Base-by-base conservation (phyloP, 306 rosid genomes). In the Albizia julibrissin region DNA sequence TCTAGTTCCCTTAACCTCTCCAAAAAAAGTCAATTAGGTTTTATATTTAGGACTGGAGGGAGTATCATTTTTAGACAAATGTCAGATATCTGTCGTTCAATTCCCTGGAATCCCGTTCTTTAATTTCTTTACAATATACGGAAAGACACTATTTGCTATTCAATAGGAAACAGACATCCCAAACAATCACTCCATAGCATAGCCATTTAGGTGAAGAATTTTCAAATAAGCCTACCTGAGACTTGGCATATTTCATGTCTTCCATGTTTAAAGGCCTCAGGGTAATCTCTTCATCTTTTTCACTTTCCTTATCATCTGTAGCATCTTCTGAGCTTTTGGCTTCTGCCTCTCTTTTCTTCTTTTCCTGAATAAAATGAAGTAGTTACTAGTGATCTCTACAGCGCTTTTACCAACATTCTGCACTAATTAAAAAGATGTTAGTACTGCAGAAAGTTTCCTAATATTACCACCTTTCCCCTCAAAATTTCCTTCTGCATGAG, bases 211-310 rank as follows among this genome's bases (percentile, higher is more conserved):
- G 75, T 61, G 72, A 80, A 72, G 7, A 24, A 14, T 39, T 72
- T 56, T 59, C 42, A 68, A 43, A 76, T 34, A 2, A 8, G 34
- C 43, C 75, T 74, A 94, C 98, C 91, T 92, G 97, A 84, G 82
- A 83, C 89, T 90, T 94, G 21, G 98, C 97, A 69, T 89, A 89
- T 82, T 80, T 90, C 97, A 94, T 83, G 85, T 94, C 97, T 83
- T 94, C 97, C 98, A 90, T 92, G 87, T 75, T 90, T 78, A 92
- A 83, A 65, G 91, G 69, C 79, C 97, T 90, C 70, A 94, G 85
- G 62, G 64, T 80, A 76, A 92, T 87, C 47, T 22, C 87, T 37
- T 13, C 80, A 26, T 90, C 97, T 69, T 90, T 89, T 82, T 84
- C 85, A 9, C 84, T 86, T 73, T 88, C 94, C 76, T 81, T 89